Evolutionary conservation across 768 basidiomycete species (phyloP).

Genomic region (Lactarius hatsudake): DNA sequence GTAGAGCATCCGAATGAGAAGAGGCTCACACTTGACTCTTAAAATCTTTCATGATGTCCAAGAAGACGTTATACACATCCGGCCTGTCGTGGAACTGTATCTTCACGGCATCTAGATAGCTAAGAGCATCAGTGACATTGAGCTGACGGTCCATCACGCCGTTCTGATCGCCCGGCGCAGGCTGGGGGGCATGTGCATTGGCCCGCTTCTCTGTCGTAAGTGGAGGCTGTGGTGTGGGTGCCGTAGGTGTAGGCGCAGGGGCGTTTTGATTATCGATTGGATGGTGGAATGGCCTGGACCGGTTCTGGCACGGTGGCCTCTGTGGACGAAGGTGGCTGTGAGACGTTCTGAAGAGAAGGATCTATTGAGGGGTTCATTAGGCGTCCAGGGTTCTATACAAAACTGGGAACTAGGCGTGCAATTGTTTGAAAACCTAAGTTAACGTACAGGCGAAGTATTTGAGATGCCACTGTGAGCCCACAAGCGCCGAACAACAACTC

Average conservation of each 20-base stretch:
- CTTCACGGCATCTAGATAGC: conserved; percentile 40
- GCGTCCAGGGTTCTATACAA: neutral
- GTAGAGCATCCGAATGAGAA: too few relatives aligned
- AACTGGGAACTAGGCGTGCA: neutral
- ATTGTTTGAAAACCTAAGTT: too few relatives aligned
- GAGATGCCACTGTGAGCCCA: neutral
- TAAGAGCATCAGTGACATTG: conserved; percentile 60
- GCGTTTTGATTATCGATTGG: neutral
- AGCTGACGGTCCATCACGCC: conserved; percentile 24
- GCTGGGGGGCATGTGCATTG: conserved; percentile 10
- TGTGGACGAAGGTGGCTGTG: neutral
- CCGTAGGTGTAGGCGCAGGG: conserved; percentile 4
- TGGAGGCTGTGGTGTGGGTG: neutral
- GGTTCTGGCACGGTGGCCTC: conserved; percentile 1
- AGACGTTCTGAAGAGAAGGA: conserved; percentile 1
- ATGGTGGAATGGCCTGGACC: neutral
- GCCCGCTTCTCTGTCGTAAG: neutral
- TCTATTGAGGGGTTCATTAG: conserved; percentile 13
- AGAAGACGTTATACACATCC: too few relatives aligned
- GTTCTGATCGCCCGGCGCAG: conserved; percentile 15
- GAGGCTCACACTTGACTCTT: too few relatives aligned
- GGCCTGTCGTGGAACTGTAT: too few relatives aligned
- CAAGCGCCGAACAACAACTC: neutral
- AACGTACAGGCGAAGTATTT: neutral
- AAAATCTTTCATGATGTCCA: conserved; percentile 56